Evolutionary conservation across 441 rosid genomes (phyloP), one percentile per base, ranked within the genome.

Genomic region (Aquilaria agallochum): DNA sequence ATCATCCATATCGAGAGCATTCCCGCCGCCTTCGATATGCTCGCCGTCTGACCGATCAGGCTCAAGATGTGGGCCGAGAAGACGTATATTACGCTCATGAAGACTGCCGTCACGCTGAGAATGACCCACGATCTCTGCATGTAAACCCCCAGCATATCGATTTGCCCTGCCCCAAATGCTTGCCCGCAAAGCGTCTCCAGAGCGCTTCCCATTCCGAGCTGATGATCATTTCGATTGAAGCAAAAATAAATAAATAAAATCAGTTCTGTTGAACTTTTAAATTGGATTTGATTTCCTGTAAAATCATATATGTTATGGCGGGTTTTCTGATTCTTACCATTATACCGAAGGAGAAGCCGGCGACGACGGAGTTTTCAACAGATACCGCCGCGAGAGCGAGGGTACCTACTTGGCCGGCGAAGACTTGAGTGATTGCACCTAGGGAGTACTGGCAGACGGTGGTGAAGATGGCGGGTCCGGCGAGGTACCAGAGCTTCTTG

Each of bases 161-260:
- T n/a, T 65, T 71, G 71, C 1, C 80, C 76, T 0, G 85, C 85
- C 54, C 85, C 85, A 65, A 61, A 75, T 42, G 82, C 85, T 68
- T 80, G 85, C 2, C 82, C 82, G 69, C 85, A 80, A 33, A 80
- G 78, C 60, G 82, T 80, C 69, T 80, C 85, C 27, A 80, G 70
- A 31, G 82, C 80, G 60, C 82, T 80, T 54, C 80, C 82, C 85
- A 80, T 80, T 53, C 85, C 85, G 33, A 80, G 80, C 85, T 80
- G 65, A 4, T 10, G 11, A 48, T 1, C 51, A 48, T 11, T 48
- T 10, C 51, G 42, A 36, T 36, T 36, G 42, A 36, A 36, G 42
- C 42, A 36, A 4, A 4, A 36, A 36, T 36, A 20, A 20, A 20
- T 20, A 20, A 20, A 32, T n/a, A 2, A 13, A 48, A 7, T 27